Evolutionary conservation across 495 filamentous ascomycete genomes (phyloP).

Genomic region (Aspergillus affinis): DNA sequence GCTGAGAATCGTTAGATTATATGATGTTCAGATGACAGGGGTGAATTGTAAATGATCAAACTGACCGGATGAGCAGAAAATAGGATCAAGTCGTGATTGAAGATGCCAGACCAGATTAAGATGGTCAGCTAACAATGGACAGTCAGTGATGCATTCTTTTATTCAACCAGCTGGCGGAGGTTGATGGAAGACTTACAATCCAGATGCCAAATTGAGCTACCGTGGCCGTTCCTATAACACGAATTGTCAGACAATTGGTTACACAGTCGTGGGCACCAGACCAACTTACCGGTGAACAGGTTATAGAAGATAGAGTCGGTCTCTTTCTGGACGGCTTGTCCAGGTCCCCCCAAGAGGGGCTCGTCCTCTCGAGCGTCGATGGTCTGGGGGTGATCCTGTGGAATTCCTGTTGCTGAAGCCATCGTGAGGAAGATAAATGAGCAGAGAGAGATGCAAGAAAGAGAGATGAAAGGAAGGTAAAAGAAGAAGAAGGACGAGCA

Average conservation of each 20-base stretch:
- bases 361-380: conserved; percentile 58
- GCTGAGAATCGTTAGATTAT: conserved; percentile 30
- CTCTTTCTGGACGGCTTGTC: conserved; percentile 70
- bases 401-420: conserved; percentile 57
- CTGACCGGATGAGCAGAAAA: conserved; percentile 82
- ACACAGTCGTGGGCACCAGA: not conserved
- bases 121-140: conserved; percentile 57
- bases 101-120: conserved; percentile 71
- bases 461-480: not conserved
- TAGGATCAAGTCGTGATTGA: conserved; percentile 63
- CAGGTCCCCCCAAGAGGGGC: conserved; percentile 72
- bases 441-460: conserved; percentile 1
- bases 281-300: conserved; percentile 66
- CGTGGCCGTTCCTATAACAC: conserved; percentile 59
- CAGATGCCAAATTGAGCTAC: conserved; percentile 67
- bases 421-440: conserved; percentile 27
- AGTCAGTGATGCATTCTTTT: conserved; percentile 13
- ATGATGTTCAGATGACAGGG: not conserved
- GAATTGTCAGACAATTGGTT: not conserved
- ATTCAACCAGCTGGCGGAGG: not conserved
- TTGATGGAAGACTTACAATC: conserved; percentile 47
- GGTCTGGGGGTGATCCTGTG: conserved; percentile 31
- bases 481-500: not conserved
- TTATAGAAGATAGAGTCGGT: conserved; percentile 64
- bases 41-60: conserved; percentile 3